Evolutionary conservation across 257 asterid genomes (phyloP).

Genomic region (Salvia rosmarinus): DNA sequence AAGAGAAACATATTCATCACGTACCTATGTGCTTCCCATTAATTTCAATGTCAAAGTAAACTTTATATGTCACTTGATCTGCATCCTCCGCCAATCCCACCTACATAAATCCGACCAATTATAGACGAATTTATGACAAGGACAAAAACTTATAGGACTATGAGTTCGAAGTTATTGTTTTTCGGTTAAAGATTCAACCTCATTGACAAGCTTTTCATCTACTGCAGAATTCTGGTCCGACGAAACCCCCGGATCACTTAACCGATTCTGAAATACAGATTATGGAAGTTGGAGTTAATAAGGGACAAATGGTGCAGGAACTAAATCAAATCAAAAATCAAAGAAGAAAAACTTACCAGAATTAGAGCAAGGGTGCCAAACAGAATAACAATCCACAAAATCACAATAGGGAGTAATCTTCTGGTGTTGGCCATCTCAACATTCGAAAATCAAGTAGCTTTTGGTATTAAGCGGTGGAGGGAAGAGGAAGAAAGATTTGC

Average conservation of each 20-base stretch:
- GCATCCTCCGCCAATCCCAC: slow-evolving; percentile 45
- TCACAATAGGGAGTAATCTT: slow-evolving; percentile 50
- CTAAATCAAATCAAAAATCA: background rate
- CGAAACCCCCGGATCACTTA: slow-evolving; percentile 53
- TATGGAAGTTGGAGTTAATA: background rate
- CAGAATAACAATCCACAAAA: slow-evolving; percentile 67
- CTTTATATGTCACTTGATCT: slow-evolving; percentile 72
- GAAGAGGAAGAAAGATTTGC: too few species aligned
- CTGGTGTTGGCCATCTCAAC: slow-evolving; percentile 47
- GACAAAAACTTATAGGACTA: background rate
- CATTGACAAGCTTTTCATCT: slow-evolving; percentile 37
- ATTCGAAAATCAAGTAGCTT: background rate
- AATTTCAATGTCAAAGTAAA: slow-evolving; percentile 78
- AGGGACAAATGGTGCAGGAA: background rate
- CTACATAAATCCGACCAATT: slow-evolving; percentile 38
- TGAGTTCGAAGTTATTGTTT: background rate
- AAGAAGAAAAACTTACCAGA: slow-evolving; percentile 44
- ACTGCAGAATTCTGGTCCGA: slow-evolving; percentile 38
- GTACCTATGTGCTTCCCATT: slow-evolving; percentile 66
- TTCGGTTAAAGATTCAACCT: slow-evolving; percentile 41
- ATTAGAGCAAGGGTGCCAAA: slow-evolving; percentile 76
- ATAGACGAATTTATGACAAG: background rate
- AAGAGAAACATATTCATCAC: slow-evolving; percentile 5
- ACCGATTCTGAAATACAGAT: slow-evolving; percentile 57
- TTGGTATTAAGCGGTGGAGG: too few species aligned